These are phyloP conservation scores for Podaxis sp. DNA, from an alignment of 768 basidiomycete species.

Conservation along the genomic window DNA sequence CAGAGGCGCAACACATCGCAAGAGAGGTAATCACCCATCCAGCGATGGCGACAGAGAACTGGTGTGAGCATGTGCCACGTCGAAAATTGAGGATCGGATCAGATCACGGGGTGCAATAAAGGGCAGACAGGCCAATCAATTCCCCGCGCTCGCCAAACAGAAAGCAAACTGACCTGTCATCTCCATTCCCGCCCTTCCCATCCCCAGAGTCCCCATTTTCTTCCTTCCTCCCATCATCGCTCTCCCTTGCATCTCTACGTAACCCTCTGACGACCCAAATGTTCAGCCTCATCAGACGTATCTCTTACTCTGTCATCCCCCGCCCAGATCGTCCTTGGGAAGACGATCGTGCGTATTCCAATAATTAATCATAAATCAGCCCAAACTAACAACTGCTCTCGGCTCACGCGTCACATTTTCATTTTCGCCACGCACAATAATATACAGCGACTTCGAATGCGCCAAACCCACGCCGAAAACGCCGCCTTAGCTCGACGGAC, in stretches of 20 bases:
- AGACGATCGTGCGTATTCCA: constrained; percentile 61
- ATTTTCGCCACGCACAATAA: background rate
- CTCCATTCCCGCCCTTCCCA: background rate
- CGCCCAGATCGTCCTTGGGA: constrained; percentile 75
- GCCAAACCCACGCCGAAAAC: constrained; percentile 65
- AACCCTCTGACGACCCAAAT: constrained; percentile 28
- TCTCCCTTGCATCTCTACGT: background rate
- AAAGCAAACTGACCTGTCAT: background rate
- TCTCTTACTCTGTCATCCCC: constrained; percentile 67
- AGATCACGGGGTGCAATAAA: constrained; percentile 10
- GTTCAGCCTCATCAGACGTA: constrained; percentile 71
- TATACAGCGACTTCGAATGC: constrained; percentile 70
- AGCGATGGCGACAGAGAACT: background rate
- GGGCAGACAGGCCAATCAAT: background rate
- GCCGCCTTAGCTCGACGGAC: constrained; percentile 54
- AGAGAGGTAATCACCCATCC: background rate
- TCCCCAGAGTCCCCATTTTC: background rate
- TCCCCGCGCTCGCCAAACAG: background rate
- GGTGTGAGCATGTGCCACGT: constrained; percentile 10
- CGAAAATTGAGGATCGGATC: constrained; percentile 3
- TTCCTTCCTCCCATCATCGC: background rate
- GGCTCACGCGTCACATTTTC: constrained; percentile 4
- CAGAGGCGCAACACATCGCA: background rate
- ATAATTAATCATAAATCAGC: background rate
- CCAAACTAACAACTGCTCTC: constrained; percentile 10